Base-by-base conservation (phyloP, 75 land plant species). In the Sequoia sempervirens region DNA sequence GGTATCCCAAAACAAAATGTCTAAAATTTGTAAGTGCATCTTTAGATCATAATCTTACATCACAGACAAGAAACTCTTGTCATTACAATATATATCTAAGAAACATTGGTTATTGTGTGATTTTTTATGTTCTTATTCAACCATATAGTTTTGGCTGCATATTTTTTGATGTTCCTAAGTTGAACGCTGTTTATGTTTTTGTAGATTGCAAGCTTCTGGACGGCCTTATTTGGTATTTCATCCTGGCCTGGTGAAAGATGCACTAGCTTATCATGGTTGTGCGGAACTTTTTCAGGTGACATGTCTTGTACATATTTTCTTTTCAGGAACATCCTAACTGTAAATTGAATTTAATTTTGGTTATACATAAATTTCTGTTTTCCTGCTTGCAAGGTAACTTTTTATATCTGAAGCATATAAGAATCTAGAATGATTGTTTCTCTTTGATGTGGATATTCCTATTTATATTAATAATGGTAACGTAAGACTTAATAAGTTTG, bases 231-330 rank as follows among this genome's bases (percentile, higher is more conserved):
- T 95, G 74, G 95, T 90, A 58, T 92, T 82, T 84, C 91, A 95
- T 46, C 82, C 93, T 61, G 95, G 97, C 40, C 82, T 95, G 85
- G 92, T 92, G 11, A 90, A 90, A 87, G 95, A 93, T 84, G 88
- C 91, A 43, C 87, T 93, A 69, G 93, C 95, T 47, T 90, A 89
- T 89, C 89, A 95, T 87, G 97, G 97, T 37, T 95, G 97, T 89
- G 92, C 95, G 79, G 97, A 95, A 61, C 94, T 88, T 34, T 95
- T 95, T 82, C 97, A 95, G 92, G 97, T 93, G 86, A 78, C 12
- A n/a, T 45, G 28, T 78, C 28, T 78, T 78, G 28, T n/a, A n/a
- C 32, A n/a, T 75, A 12, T 45, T 2, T 40, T 76, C 12, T 20
- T 40, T 75, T 26, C 9, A 76, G 3, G 80, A 76, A 34, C 11